A percentile compares a stretch with the other conserved stretches of the same genome.
Evolutionary conservation across 192 early-diverging fungal species (phyloP).

Genomic region (Linnemannia schmuckeri): DNA sequence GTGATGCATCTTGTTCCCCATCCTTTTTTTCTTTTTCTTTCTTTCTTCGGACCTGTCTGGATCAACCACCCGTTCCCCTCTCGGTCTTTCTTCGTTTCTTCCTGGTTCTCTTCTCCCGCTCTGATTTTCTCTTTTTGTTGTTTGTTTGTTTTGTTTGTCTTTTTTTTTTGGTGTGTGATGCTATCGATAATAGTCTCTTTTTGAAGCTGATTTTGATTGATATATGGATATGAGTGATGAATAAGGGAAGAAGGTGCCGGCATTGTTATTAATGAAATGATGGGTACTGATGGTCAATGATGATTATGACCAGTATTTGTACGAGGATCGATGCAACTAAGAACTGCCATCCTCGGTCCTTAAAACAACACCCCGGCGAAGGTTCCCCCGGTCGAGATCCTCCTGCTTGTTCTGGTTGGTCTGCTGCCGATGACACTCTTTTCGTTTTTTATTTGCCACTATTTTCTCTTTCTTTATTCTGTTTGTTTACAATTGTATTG

Average conservation of each 20-base stretch:
- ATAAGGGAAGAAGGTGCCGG: neutral
- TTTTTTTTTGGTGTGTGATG: neutral
- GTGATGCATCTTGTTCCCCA: neutral
- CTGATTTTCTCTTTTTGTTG: neutral
- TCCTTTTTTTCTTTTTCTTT: neutral
- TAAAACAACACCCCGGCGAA: neutral
- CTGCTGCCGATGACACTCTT: slow-evolving; percentile 4
- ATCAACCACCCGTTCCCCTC: neutral
- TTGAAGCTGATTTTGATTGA: too few species aligned
- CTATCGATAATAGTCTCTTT: too few species aligned
- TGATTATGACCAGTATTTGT: neutral
- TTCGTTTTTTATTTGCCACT: slow-evolving; percentile 14
- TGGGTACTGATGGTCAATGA: neutral
- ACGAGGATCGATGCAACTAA: neutral
- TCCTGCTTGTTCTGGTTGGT: slow-evolving; percentile 5
- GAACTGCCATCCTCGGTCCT: neutral
- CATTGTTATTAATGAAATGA: neutral
- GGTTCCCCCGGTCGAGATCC: slow-evolving; percentile 7
- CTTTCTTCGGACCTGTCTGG: neutral
- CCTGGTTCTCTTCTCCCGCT: neutral
- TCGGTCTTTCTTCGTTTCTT: neutral
- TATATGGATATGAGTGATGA: neutral
- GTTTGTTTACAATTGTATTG: slow-evolving; percentile 30
- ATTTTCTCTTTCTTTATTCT: neutral
- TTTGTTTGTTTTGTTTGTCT: neutral